phyloP scores from a whole-genome alignment of 2,329 filamentous ascomycete species.

The Emmonsiellopsis sp. region DNA sequence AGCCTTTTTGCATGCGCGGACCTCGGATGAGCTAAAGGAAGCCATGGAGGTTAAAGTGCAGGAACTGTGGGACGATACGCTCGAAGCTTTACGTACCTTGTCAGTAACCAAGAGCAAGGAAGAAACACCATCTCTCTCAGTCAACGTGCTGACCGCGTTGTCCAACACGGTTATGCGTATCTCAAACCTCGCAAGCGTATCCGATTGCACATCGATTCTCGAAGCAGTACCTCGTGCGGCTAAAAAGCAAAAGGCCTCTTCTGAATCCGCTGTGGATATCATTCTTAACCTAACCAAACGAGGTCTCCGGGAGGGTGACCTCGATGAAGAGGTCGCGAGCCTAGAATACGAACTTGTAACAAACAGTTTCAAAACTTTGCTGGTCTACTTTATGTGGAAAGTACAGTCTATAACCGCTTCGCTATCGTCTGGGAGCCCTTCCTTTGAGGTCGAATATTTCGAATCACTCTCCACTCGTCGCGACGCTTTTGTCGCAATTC shows the following conservation, averaged over 20 bases:
- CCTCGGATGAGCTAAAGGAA: slow-evolving; percentile 82
- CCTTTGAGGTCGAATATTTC: slow-evolving; percentile 55
- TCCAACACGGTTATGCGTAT: slow-evolving; percentile 69
- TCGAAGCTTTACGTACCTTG: slow-evolving; percentile 63
- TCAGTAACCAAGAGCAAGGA: slow-evolving; percentile 59
- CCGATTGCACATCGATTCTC: slow-evolving; percentile 65
- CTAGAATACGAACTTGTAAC: slow-evolving; percentile 71
- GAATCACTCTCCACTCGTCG: slow-evolving; percentile 57
- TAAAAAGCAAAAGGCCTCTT: slow-evolving; percentile 30
- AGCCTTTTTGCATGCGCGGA: slow-evolving; percentile 74
- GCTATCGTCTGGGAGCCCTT: slow-evolving; percentile 43
- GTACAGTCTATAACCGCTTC: slow-evolving; percentile 51
- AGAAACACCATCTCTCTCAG: slow-evolving; percentile 42
- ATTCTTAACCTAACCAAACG: slow-evolving; percentile 65
- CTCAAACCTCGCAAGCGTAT: slow-evolving; percentile 69
- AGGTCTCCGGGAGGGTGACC: slow-evolving; percentile 54
- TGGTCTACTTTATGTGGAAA: slow-evolving; percentile 97
- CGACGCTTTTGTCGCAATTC: slow-evolving; percentile 41
- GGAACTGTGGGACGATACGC: slow-evolving; percentile 75
- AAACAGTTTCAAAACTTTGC: slow-evolving; percentile 64
- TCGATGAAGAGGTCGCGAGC: slow-evolving; percentile 62
- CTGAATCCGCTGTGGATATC: slow-evolving; percentile 50
- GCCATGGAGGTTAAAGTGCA: slow-evolving; percentile 71
- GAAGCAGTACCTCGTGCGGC: slow-evolving; percentile 45
- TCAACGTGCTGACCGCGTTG: slow-evolving; percentile 58